Conservation (phyloP, 2,329 filamentous ascomycete genomes). For the Sporothrix euskadiensis region DNA sequence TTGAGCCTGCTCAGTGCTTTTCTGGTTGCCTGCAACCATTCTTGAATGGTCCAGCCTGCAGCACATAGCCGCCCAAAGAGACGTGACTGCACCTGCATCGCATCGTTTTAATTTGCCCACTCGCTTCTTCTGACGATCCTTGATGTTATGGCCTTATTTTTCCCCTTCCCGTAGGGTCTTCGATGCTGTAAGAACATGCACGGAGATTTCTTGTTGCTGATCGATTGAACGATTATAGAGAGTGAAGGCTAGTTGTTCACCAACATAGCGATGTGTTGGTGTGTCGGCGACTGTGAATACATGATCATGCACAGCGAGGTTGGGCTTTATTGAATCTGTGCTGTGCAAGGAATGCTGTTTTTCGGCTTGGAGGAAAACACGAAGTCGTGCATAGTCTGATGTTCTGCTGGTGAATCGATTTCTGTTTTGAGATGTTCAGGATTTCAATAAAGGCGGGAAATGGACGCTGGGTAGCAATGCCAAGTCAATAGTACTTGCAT, state of each 20-base stretch:
- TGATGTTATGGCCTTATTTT: neutral
- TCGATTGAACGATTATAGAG: neutral
- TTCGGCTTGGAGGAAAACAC: neutral
- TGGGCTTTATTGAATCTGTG: no score
- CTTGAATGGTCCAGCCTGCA: neutral
- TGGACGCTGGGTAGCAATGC: slow-evolving; percentile 7
- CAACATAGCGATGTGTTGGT: no score
- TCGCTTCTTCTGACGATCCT: neutral
- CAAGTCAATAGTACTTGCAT: neutral
- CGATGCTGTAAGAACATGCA: neutral
- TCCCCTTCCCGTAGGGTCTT: neutral
- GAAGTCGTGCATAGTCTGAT: neutral
- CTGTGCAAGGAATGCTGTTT: no score
- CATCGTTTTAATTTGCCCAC: neutral
- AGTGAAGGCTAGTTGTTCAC: no score
- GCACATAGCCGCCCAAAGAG: slow-evolving; percentile 3
- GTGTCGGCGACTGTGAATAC: no score
- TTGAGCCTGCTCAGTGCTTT: neutral
- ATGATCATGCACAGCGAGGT: no score
- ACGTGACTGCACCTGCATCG: neutral
- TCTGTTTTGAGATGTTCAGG: neutral
- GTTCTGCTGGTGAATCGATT: neutral
- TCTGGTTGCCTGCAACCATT: neutral
- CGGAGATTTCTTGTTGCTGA: neutral
- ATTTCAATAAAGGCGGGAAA: neutral